Evolutionary conservation across 169 alveolate species (phyloP), one percentile per base, ranked within the genome.

Genomic region (Theileria annulata): DNA sequence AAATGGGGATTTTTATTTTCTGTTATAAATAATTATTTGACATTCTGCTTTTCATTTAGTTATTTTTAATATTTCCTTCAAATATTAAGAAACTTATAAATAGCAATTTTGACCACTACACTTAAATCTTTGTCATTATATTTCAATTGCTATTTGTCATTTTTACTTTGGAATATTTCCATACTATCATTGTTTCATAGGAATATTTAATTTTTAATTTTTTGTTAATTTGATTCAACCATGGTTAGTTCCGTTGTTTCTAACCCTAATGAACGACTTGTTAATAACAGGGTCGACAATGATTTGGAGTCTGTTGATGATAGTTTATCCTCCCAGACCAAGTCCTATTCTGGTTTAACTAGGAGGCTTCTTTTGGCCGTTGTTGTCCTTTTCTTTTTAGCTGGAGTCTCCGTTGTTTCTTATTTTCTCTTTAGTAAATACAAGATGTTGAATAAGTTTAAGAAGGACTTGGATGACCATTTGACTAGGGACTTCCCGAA

Each of bases 241-340:
- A 68, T 68, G 76, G 76, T 68, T 42, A 49, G 66, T 49, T 42
- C 63, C 19, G 63, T 68, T 13, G 59, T 49, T 13, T 17, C 76
- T n/a, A 68, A 68, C 63, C 76, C 76, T 6, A 68, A 49, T 35
- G 76, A 68, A 28, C 42, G 76, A 9, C 63, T 68, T 17, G 63
- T 68, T 17, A 49, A 27, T 58, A 27, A 68, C 63, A 42, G 76
- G 31, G 31, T 68, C 25, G 76, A 68, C 66, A 27, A 31, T 13
- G 76, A 68, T 15, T 49, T 68, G 25, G 76, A 68, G 63, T 42
- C 63, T 3, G 6, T 5, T 58, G 76, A 68, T 49, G 76, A 68
- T 17, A 58, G 33, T 42, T 42, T 3, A 21, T 42, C 58, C 37
- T 25, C 76, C 13, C 68, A 28, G 23, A 31, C 42, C 12, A 48